Evolutionary conservation across 257 asterid species (phyloP).

Genomic region (Solanum infundibuliforme): DNA sequence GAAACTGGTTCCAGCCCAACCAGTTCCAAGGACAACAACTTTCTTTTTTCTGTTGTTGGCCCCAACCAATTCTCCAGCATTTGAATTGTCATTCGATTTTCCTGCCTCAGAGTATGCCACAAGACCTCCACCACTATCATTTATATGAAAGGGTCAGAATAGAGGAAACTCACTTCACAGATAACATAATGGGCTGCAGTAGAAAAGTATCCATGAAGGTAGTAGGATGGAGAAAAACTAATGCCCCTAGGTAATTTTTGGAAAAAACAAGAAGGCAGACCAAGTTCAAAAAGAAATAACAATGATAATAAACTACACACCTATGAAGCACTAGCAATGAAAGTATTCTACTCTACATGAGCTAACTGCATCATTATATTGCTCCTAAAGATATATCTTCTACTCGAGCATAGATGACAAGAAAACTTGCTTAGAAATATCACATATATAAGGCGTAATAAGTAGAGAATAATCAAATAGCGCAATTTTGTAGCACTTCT

Average conservation of each 20-base stretch:
- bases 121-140: conserved; percentile 72
- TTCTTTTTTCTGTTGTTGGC: conserved; percentile 47
- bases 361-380: background rate
- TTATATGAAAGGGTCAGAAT: background rate
- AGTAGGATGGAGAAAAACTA: background rate
- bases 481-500: background rate
- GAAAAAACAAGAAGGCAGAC: too few species aligned
- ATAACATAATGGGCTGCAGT: background rate
- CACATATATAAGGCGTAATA: background rate
- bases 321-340: background rate
- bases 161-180: background rate
- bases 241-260: background rate
- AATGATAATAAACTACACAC: background rate
- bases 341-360: background rate
- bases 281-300: background rate
- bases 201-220: background rate
- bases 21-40: conserved; percentile 96
- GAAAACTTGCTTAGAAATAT: background rate
- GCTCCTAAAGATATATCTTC: background rate
- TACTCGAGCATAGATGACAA: background rate
- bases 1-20: conserved; percentile 96
- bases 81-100: conserved; percentile 27
- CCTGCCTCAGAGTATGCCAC: conserved; percentile 76
- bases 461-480: background rate
- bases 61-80: conserved; percentile 20